Percentiles rank a stretch among this genome's conserved stretches.
Evolutionary conservation across 441 rosid genomes (phyloP).

Genomic region (Erodium texanum): DNA sequence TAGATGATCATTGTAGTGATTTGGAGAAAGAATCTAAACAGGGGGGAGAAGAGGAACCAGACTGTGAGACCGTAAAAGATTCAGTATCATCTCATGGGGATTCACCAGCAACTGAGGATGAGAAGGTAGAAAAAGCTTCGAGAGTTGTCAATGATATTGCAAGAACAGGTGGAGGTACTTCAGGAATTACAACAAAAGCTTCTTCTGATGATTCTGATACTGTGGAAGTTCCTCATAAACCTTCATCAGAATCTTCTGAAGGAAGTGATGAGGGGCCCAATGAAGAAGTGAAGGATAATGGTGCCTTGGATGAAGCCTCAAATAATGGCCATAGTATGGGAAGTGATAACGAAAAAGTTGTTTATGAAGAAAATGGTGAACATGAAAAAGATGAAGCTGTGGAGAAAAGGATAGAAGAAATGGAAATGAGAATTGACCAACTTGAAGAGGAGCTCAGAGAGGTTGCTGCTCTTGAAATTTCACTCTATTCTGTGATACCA

Average conservation of each 20-base stretch:
- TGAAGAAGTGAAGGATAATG: conserved; percentile 31
- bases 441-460: conserved; percentile 89
- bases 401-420: conserved; percentile 54
- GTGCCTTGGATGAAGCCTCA: conserved; percentile 20
- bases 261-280: conserved; percentile 28
- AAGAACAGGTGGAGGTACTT: conserved; percentile 26
- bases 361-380: conserved; percentile 44
- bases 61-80: conserved; percentile 42
- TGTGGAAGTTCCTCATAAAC: conserved; percentile 22
- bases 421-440: conserved; percentile 61
- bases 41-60: conserved; percentile 44
- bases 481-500: conserved; percentile 76
- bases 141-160: conserved; percentile 19
- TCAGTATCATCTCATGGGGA: conserved; percentile 62
- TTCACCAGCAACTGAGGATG: conserved; percentile 40
- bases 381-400: conserved; percentile 30
- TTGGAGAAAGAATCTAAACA: conserved; percentile 35
- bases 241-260: conserved; percentile 32
- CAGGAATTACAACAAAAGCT: conserved; percentile 17
- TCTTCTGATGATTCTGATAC: conserved; percentile 28
- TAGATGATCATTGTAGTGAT: conserved; percentile 34
- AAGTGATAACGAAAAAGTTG: conserved; percentile 35
- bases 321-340: conserved; percentile 21
- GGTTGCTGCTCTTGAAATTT: conserved; percentile 85
- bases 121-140: conserved; percentile 34